A percentile compares a stretch with the other conserved stretches of the same genome.
Conservation (phyloP, 2,329 filamentous ascomycete species). For the Claviceps sp. region DNA sequence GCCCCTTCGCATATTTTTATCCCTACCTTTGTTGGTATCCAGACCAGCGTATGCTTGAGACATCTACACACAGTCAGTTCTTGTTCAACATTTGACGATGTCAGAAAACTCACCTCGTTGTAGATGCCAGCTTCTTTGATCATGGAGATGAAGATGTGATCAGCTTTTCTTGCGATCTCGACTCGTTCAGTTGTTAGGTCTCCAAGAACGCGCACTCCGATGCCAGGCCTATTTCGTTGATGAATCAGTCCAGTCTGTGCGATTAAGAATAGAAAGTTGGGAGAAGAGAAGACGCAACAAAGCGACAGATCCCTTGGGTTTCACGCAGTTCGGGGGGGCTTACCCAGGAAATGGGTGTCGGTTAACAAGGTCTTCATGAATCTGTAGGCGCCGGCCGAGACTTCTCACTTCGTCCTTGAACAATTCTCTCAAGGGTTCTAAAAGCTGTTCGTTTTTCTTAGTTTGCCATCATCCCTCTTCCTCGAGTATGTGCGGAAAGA, state of each 20-base stretch:
- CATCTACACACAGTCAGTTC: constrained; percentile 9
- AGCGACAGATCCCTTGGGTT: neutral
- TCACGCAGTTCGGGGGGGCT: neutral
- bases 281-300: neutral
- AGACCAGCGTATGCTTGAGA: constrained; percentile 16
- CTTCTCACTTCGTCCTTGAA: constrained; percentile 49
- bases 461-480: neutral
- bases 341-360: constrained; percentile 11
- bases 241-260: neutral
- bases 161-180: constrained; percentile 63
- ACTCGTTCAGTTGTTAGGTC: constrained; percentile 72
- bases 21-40: constrained; percentile 10
- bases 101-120: constrained; percentile 30
- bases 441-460: constrained; percentile 41
- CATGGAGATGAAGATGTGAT: constrained; percentile 65
- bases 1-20: neutral
- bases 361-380: constrained; percentile 20
- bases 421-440: constrained; percentile 37
- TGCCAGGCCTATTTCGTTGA: constrained; percentile 32
- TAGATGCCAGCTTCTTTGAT: constrained; percentile 63
- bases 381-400: constrained; percentile 17
- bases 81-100: neutral
- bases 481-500: neutral
- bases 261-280: neutral
- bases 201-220: constrained; percentile 70